Conservation (phyloP, 306 rosid genomes). For the Notholithocarpus densiflorus region DNA sequence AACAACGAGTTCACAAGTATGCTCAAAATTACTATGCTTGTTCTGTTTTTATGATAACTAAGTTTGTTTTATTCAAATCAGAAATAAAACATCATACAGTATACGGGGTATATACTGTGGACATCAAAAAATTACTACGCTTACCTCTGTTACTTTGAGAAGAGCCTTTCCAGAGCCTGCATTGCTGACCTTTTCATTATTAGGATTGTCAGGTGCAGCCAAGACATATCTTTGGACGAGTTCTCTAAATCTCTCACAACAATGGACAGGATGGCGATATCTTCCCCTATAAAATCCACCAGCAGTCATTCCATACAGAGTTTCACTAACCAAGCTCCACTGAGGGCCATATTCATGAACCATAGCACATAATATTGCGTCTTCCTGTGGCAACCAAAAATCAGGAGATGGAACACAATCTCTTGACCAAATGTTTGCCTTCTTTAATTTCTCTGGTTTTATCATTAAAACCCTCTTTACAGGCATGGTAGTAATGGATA, state of each 20-base stretch:
- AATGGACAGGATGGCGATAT: conserved; percentile 93
- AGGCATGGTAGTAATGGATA: conserved; percentile 86
- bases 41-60: too few relatives aligned
- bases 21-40: conserved; percentile 7
- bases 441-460: conserved; percentile 85
- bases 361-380: conserved; percentile 85
- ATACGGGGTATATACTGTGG: too few relatives aligned
- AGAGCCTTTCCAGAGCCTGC: conserved; percentile 90
- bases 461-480: conserved; percentile 70
- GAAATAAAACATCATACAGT: too few relatives aligned
- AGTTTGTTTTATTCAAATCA: too few relatives aligned
- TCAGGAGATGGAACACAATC: conserved; percentile 91
- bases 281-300: conserved; percentile 92
- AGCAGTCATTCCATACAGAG: conserved; percentile 71
- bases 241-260: conserved; percentile 95
- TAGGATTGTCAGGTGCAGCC: conserved; percentile 57
- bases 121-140: conserved; percentile 7
- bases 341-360: conserved; percentile 92
- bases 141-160: conserved; percentile 92
- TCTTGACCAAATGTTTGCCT: conserved; percentile 76
- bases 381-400: conserved; percentile 90
- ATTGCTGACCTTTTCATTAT: conserved; percentile 63
- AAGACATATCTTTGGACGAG: conserved; percentile 74
- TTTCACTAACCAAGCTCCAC: conserved; percentile 90
- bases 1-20: conserved; percentile 3